A percentile compares a stretch with the other conserved stretches of the same genome.
phyloP scores from a whole-genome alignment of 208 protist species.

The Wallacemonas rigidus region DNA sequence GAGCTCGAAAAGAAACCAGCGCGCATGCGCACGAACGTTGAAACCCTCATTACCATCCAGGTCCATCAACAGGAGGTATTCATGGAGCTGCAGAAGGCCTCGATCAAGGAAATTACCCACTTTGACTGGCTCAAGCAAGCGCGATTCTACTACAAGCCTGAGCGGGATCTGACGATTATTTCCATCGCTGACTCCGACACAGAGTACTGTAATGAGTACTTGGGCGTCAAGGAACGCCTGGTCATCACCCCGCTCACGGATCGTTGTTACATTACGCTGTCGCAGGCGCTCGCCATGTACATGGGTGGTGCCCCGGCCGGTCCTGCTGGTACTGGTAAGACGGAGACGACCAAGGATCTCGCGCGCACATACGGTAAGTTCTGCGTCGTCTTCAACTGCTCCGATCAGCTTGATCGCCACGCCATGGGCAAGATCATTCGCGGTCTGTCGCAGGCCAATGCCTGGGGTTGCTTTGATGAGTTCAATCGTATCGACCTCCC shows the following conservation, averaged over 20 bases:
- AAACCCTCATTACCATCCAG: slow-evolving; percentile 96
- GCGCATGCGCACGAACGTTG: slow-evolving; percentile 93
- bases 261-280: slow-evolving; percentile 97
- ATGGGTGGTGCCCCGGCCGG: slow-evolving; percentile 97
- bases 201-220: slow-evolving; percentile 96
- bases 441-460: slow-evolving; percentile 93
- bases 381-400: slow-evolving; percentile 95
- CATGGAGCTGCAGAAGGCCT: slow-evolving; percentile 87
- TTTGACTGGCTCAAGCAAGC: slow-evolving; percentile 96
- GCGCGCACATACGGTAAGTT: slow-evolving; percentile 94
- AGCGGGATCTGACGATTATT: slow-evolving; percentile 91
- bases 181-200: slow-evolving; percentile 94
- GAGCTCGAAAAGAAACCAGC: slow-evolving; percentile 86
- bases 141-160: slow-evolving; percentile 93
- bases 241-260: slow-evolving; percentile 95
- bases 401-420: slow-evolving; percentile 93
- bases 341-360: slow-evolving; percentile 97
- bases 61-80: slow-evolving; percentile 96
- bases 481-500: slow-evolving; percentile 95
- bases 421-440: slow-evolving; percentile 96
- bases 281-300: slow-evolving; percentile 96
- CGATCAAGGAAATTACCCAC: slow-evolving; percentile 89
- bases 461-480: slow-evolving; percentile 95
- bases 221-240: slow-evolving; percentile 95
- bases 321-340: slow-evolving; percentile 97